A percentile compares a stretch with the other conserved stretches of the same genome.
phyloP scores from a whole-genome alignment of 257 asterid species.

The Fraxinus excelsior region DNA sequence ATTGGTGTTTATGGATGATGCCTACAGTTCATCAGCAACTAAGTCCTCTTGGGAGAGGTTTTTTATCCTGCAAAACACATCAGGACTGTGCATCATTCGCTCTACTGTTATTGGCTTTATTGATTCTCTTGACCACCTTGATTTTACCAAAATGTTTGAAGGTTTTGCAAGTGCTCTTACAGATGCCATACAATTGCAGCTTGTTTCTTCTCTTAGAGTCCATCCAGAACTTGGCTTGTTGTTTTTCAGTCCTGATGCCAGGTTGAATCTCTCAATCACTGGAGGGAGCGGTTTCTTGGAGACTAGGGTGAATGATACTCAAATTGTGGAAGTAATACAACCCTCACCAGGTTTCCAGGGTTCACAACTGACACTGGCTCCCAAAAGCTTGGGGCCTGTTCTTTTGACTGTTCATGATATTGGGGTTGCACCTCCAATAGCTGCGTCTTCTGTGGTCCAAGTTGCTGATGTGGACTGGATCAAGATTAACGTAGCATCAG shows the following conservation, averaged over 20 bases:
- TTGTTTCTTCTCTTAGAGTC: constrained; percentile 78
- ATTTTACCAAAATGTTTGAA: constrained; percentile 33
- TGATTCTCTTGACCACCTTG: constrained; percentile 41
- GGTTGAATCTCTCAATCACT: constrained; percentile 67
- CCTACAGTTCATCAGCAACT: constrained; percentile 33
- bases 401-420: constrained; percentile 72
- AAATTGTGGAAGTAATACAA: constrained; percentile 51
- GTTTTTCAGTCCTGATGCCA: constrained; percentile 69
- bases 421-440: constrained; percentile 76
- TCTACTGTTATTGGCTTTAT: constrained; percentile 51
- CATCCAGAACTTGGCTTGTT: constrained; percentile 70
- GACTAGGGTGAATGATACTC: constrained; percentile 63
- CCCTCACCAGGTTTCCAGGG: constrained; percentile 49
- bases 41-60: constrained; percentile 84
- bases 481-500: constrained; percentile 62
- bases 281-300: constrained; percentile 86
- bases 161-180: constrained; percentile 46
- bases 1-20: constrained; percentile 59
- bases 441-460: constrained; percentile 68
- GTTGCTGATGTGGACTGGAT: constrained; percentile 94
- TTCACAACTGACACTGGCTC: constrained; percentile 70
- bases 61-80: constrained; percentile 66
- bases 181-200: constrained; percentile 75
- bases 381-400: constrained; percentile 72
- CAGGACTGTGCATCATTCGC: constrained; percentile 74